Conservation (phyloP, 2,329 filamentous ascomycete genomes). For the Fusarium pseudograminearum region DNA sequence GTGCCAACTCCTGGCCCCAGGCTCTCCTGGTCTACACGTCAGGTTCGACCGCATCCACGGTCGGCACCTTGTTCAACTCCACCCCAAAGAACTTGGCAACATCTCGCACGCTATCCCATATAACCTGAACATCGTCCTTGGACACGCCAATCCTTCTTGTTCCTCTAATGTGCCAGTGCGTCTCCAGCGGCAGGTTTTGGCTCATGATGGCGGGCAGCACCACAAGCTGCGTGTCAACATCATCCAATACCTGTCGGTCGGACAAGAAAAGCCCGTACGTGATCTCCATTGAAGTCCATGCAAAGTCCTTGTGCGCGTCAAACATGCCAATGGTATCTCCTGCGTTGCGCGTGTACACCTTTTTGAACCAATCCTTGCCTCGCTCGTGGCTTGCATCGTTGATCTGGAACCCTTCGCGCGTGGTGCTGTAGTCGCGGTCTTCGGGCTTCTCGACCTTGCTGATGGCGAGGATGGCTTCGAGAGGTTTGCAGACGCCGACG, state of each 20-base stretch:
- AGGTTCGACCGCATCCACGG: constrained; percentile 48
- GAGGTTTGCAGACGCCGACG: constrained; percentile 71
- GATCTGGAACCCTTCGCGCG: constrained; percentile 69
- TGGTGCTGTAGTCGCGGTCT: constrained; percentile 67
- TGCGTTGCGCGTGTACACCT: constrained; percentile 66
- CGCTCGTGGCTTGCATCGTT: constrained; percentile 66
- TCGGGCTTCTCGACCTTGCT: constrained; percentile 61
- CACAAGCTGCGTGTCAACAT: constrained; percentile 66
- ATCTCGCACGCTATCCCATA: constrained; percentile 45
- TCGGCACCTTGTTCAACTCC: constrained; percentile 45
- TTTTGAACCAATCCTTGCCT: constrained; percentile 66
- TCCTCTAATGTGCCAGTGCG: constrained; percentile 63
- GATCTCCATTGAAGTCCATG: constrained; percentile 66
- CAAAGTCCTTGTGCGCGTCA: constrained; percentile 55
- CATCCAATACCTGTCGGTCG: constrained; percentile 66
- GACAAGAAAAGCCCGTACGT: constrained; percentile 70
- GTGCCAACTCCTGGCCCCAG: neutral
- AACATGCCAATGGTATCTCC: constrained; percentile 51
- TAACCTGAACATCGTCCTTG: constrained; percentile 42
- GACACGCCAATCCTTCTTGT: constrained; percentile 48
- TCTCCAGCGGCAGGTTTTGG: constrained; percentile 65
- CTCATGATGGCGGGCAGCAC: constrained; percentile 68
- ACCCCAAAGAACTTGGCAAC: constrained; percentile 46
- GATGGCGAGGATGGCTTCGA: constrained; percentile 71
- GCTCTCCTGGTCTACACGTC: constrained; percentile 35